Conservation (phyloP, 2,329 filamentous ascomycete species). For the Penicillium sp. region DNA sequence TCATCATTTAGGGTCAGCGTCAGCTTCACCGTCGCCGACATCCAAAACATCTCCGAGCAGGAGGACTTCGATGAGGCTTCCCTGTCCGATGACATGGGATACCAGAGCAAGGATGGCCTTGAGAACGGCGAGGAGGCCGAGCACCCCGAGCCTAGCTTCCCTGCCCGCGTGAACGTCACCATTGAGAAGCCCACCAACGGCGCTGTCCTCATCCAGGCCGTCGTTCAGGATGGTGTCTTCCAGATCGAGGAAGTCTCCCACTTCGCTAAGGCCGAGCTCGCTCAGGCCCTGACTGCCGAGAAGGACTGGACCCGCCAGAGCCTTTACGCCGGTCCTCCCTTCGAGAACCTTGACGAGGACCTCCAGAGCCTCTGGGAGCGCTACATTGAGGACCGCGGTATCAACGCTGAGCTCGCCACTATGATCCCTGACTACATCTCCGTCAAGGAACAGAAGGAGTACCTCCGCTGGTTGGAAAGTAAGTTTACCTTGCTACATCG, state of each 20-base stretch:
- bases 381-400: conserved; percentile 91
- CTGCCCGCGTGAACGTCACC: conserved; percentile 80
- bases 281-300: conserved; percentile 74
- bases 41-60: conserved; percentile 66
- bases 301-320: conserved; percentile 73
- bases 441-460: conserved; percentile 98
- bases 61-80: conserved; percentile 58
- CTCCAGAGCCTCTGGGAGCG: conserved; percentile 88
- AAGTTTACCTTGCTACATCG: conserved; percentile 31
- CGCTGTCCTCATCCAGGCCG: conserved; percentile 81
- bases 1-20: conserved; percentile 65
- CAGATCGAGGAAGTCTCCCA: conserved; percentile 89
- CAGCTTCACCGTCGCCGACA: conserved; percentile 80
- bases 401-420: conserved; percentile 80
- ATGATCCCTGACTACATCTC: conserved; percentile 97
- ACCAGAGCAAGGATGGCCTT: conserved; percentile 54
- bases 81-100: conserved; percentile 60
- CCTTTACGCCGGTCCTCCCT: conserved; percentile 87
- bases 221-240: conserved; percentile 82
- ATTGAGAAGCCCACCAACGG: conserved; percentile 86
- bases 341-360: conserved; percentile 93
- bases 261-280: conserved; percentile 75
- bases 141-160: conserved; percentile 63
- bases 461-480: conserved; percentile 82
- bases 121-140: conserved; percentile 45